Evolutionary conservation across 495 filamentous ascomycete species (phyloP).

Genomic region (Thozetella sp.): DNA sequence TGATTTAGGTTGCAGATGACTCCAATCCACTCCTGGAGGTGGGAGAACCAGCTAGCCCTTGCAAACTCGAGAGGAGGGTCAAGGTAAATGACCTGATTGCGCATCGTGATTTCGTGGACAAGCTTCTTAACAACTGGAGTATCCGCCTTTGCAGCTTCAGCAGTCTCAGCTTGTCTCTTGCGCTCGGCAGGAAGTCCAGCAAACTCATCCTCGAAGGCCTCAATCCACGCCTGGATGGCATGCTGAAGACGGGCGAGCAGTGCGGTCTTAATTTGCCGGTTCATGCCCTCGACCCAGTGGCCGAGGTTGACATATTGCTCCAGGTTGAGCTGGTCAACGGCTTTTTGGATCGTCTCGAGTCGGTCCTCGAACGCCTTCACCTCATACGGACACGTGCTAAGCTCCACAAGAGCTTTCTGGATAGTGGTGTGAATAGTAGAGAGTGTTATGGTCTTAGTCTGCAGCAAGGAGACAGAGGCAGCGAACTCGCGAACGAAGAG

Average conservation of each 20-base stretch:
- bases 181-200: constrained; percentile 46
- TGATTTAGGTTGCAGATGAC: constrained; percentile 89
- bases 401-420: constrained; percentile 76
- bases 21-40: constrained; percentile 91
- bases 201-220: constrained; percentile 70
- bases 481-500: constrained; percentile 95
- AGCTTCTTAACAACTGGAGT: constrained; percentile 67
- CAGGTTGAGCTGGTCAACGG: constrained; percentile 92
- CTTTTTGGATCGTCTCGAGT: constrained; percentile 81
- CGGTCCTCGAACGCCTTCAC: constrained; percentile 71
- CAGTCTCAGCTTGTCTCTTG: constrained; percentile 38
- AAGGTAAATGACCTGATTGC: constrained; percentile 93
- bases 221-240: constrained; percentile 83
- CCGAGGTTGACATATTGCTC: constrained; percentile 92
- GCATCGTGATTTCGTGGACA: constrained; percentile 91
- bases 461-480: constrained; percentile 77
- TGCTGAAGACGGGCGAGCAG: constrained; percentile 76
- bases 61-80: constrained; percentile 92
- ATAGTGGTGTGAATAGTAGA: constrained; percentile 79
- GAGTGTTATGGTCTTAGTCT: constrained; percentile 79
- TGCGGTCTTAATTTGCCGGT: constrained; percentile 76
- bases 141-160: constrained; percentile 36
- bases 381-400: constrained; percentile 86
- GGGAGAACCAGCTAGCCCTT: constrained; percentile 88
- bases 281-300: constrained; percentile 85